These are phyloP conservation scores for Termitomyces titanicus DNA, from an alignment of 768 basidiomycete genomes.

Conservation along the genomic window DNA sequence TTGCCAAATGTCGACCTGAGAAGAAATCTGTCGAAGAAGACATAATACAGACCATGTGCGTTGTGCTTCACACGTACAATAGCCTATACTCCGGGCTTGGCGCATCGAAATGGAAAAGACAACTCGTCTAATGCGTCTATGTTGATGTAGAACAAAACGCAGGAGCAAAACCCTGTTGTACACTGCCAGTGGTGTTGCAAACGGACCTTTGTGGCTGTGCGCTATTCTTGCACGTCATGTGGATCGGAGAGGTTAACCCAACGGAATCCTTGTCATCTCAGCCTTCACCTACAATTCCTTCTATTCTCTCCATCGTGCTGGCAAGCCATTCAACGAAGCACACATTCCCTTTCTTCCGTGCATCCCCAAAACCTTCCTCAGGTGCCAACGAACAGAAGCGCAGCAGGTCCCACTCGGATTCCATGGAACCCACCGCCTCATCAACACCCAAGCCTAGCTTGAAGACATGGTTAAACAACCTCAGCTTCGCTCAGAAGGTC, in stretches of 20 bases:
- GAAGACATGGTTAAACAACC: constrained; percentile 82
- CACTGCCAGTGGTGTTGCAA: not conserved
- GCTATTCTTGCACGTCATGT: constrained; percentile 17
- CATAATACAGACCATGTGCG: not conserved
- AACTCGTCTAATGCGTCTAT: too few species aligned
- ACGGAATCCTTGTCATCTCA: constrained; percentile 7
- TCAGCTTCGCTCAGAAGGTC: constrained; percentile 58
- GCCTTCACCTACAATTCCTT: not conserved
- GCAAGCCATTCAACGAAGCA: constrained; percentile 12
- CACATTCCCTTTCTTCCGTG: constrained; percentile 14
- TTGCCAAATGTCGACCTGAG: not conserved
- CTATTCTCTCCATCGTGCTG: constrained; percentile 11
- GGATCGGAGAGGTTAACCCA: constrained; percentile 11
- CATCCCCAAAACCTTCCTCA: not conserved
- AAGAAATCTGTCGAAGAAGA: not conserved
- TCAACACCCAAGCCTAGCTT: constrained; percentile 52
- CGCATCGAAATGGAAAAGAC: not conserved
- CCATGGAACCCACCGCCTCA: constrained; percentile 17
- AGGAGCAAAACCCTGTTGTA: not conserved
- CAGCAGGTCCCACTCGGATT: constrained; percentile 7
- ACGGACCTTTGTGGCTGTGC: constrained; percentile 12
- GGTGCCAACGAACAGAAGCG: constrained; percentile 7
- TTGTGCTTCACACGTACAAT: too few species aligned
- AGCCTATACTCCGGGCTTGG: not conserved
- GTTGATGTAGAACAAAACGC: not conserved